These are phyloP conservation scores for Filosporella fistucella DNA, from an alignment of 495 filamentous ascomycete species.

Conservation along the genomic window DNA sequence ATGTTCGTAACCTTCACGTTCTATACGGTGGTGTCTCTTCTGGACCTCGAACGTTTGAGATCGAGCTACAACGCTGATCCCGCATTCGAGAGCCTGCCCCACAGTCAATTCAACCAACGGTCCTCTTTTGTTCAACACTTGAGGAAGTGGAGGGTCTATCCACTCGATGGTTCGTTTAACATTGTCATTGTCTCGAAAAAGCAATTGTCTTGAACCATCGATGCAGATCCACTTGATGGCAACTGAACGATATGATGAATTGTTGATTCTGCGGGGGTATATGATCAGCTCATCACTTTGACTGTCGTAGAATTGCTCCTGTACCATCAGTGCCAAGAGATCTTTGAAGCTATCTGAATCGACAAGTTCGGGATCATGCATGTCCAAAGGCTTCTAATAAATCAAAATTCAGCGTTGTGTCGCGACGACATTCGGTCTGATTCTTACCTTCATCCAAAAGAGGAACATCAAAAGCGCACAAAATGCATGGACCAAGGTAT, in stretches of 20 bases:
- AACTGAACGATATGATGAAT: no score
- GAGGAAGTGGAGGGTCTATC: background rate
- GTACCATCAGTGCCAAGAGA: background rate
- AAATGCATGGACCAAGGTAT: conserved; percentile 4
- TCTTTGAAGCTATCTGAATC: background rate
- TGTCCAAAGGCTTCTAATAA: background rate
- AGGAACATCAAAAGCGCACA: conserved; percentile 1
- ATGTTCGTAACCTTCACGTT: no score
- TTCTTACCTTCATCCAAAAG: background rate
- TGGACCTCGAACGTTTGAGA: no score
- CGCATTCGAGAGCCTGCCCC: no score
- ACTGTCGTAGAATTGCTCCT: background rate
- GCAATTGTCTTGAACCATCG: background rate
- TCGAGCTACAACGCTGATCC: no score
- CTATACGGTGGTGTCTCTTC: no score
- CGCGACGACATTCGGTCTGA: background rate
- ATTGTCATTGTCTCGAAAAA: background rate
- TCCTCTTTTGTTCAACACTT: background rate
- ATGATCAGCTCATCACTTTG: no score
- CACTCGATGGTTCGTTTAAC: background rate
- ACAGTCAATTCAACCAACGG: no score
- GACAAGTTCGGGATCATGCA: background rate
- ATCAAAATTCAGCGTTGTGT: background rate
- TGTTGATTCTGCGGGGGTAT: no score
- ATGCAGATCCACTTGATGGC: background rate